Evolutionary conservation across 1,284 basidiomycete genomes (phyloP).

Genomic region (Gymnopus androsaceus): DNA sequence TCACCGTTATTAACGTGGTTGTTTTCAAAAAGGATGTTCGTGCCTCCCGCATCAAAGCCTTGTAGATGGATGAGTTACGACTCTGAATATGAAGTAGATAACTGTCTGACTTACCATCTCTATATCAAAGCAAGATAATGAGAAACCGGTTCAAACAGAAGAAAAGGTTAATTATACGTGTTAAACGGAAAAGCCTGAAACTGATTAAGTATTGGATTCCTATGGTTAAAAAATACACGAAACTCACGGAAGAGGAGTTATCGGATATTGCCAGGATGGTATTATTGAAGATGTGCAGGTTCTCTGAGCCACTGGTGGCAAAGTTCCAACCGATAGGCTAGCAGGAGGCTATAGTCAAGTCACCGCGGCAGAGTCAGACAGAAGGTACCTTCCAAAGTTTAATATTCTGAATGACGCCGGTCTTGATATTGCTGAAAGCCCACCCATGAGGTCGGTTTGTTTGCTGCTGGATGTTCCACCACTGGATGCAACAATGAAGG

Average conservation of each 20-base stretch:
- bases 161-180: constrained; percentile 42
- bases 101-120: constrained; percentile 34
- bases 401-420: constrained; percentile 57
- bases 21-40: constrained; percentile 57
- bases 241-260: constrained; percentile 30
- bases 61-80: constrained; percentile 3
- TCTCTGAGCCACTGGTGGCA: constrained; percentile 48
- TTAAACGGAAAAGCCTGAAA: constrained; percentile 63
- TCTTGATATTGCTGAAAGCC: constrained; percentile 52
- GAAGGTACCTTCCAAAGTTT: constrained; percentile 57
- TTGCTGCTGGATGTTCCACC: constrained; percentile 61
- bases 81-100: background rate
- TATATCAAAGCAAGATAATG: constrained; percentile 17
- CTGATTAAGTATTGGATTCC: background rate
- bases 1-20: constrained; percentile 62
- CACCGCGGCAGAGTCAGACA: too few relatives aligned
- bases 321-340: constrained; percentile 64
- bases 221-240: constrained; percentile 11
- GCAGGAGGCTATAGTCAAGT: background rate
- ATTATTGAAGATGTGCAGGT: constrained; percentile 57
- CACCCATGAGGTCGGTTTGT: constrained; percentile 57
- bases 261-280: constrained; percentile 53
- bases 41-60: constrained; percentile 62
- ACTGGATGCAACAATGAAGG: constrained; percentile 33
- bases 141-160: background rate